Conservation (phyloP, 176 grass and related monocot species). For the Tillandsia leiboldiana region DNA sequence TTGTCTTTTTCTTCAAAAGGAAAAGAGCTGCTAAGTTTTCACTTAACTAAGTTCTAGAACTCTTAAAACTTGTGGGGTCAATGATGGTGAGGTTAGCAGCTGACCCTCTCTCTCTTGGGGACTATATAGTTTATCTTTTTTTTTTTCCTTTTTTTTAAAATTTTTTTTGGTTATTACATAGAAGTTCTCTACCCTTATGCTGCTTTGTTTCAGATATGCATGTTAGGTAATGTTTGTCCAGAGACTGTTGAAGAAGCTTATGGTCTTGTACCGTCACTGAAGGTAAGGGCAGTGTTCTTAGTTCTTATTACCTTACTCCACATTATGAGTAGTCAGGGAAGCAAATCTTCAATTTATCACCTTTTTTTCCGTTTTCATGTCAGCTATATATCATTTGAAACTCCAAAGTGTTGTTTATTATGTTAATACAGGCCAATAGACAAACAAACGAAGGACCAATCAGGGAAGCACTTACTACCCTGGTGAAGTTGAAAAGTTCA, state of each 20-base stretch:
- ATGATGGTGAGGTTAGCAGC: slow-evolving; percentile 70
- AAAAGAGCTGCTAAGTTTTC: slow-evolving; percentile 30
- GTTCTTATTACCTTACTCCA: slow-evolving; percentile 2
- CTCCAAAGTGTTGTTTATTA: slow-evolving; percentile 6
- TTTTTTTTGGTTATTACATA: background rate
- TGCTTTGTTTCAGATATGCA: slow-evolving; percentile 47
- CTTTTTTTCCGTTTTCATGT: too few species aligned
- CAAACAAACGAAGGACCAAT: slow-evolving; percentile 46
- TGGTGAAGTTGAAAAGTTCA: slow-evolving; percentile 38
- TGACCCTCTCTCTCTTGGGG: background rate
- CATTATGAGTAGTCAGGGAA: background rate
- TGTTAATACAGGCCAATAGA: slow-evolving; percentile 39
- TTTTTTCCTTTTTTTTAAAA: background rate
- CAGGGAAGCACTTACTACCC: slow-evolving; percentile 40
- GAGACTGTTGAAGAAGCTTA: slow-evolving; percentile 83
- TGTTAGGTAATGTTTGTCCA: slow-evolving; percentile 79
- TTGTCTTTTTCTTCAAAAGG: slow-evolving; percentile 8
- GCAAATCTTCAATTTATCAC: background rate
- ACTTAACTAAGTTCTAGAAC: slow-evolving; percentile 41
- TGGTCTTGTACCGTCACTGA: slow-evolving; percentile 84
- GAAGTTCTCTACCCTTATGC: background rate
- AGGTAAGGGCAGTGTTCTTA: slow-evolving; percentile 41
- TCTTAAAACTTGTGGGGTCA: slow-evolving; percentile 59
- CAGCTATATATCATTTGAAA: slow-evolving; percentile 1
- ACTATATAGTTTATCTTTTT: slow-evolving; percentile 3